Evolutionary conservation across 306 rosid genomes (phyloP), one percentile per base, ranked within the genome.

Genomic region (Betula pendula): DNA sequence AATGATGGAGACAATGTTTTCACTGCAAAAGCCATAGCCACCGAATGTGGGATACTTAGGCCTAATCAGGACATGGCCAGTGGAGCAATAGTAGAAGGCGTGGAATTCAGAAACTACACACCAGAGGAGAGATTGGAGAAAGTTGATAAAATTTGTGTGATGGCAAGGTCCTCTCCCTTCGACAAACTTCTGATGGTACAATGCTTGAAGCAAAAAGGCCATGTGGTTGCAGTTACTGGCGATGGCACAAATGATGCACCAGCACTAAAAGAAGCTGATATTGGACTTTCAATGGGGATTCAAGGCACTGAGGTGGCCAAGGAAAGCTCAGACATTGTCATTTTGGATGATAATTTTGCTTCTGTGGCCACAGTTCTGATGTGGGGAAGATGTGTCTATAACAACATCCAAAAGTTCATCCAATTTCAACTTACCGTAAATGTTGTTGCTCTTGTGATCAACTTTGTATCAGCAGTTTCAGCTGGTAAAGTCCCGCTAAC

Each of bases 281-380:
- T 84, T 15, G 81, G 85, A 52, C 78, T 84, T 67, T 78, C 83
- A 0, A 81, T 84, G 85, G 83, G 85, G 31, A 81, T 77, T 48
- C 85, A 84, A 43, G 85, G 83, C 33, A 77, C 83, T 0, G 73
- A 81, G 75, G 75, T 84, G 43, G 73, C 83, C 0, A 71, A 84
- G 43, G 76, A 84, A 50, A 81, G 88, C 67, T 84, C 76, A 24
- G 71, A 81, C 35, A 84, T 81, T 22, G 81, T 81, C 60, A 74
- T 84, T 16, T 55, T 80, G 65, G 84, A 80, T 27, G 80, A 77
- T n/a, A 62, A 80, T 25, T 84, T 80, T 33, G 70, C 87, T 4
- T 68, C 75, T 19, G 55, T 77, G 43, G 82, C 63, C 48, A 84
- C 71, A 11, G 77, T 77, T 52, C 8, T 84, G 16, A 77, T 43